phyloP scores from a whole-genome alignment of 768 basidiomycete genomes.

The Lactarius vividus region DNA sequence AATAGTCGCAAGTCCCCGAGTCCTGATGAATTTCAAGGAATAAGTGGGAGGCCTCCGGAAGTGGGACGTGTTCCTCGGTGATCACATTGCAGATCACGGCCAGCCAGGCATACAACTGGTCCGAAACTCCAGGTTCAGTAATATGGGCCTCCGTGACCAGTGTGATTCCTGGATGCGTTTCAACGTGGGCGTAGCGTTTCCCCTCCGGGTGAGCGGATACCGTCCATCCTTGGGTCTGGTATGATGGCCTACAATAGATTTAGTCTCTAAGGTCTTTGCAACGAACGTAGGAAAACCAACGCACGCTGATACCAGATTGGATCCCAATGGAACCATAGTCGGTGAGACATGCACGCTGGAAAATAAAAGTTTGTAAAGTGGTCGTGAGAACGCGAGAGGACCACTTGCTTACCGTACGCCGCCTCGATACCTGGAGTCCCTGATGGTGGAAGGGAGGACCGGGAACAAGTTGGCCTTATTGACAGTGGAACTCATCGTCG shows the following conservation, averaged over 20 bases:
- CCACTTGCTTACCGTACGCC: not conserved
- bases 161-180: not conserved
- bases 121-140: not conserved
- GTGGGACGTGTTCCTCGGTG: not conserved
- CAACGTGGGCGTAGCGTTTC: not conserved
- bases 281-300: not conserved
- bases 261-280: not conserved
- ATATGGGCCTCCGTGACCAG: not conserved
- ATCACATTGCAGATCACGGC: not conserved
- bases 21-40: not conserved
- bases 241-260: not conserved
- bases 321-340: not conserved
- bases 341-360: not conserved
- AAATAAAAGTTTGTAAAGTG: not conserved
- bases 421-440: not conserved
- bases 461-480: not conserved
- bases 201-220: slow-evolving; percentile 2
- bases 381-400: not conserved
- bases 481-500: not conserved
- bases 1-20: not conserved
- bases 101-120: not conserved
- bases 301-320: not conserved
- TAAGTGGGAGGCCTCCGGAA: not conserved
- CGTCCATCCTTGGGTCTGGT: not conserved
- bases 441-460: not conserved